phyloP scores from a whole-genome alignment of 208 protist genomes.

The Borovskyia barvae region DNA sequence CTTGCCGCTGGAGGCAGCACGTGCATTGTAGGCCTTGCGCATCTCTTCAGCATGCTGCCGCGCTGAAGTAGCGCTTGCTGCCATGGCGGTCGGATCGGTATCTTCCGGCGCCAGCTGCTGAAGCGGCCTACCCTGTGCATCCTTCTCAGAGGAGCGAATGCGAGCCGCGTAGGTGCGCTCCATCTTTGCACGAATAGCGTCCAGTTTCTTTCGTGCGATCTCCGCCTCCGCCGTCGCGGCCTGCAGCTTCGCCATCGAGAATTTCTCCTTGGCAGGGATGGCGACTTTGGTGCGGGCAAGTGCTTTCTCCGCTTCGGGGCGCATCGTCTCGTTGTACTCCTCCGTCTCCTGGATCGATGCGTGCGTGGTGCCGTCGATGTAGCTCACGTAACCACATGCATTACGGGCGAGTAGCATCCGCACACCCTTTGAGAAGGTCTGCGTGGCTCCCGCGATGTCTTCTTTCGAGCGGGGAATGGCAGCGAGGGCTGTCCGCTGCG shows the following conservation, averaged over 20 bases:
- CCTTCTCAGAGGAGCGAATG: slow-evolving; percentile 47
- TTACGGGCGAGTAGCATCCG: slow-evolving; percentile 29
- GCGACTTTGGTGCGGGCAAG: slow-evolving; percentile 23
- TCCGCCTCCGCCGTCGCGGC: slow-evolving; percentile 25
- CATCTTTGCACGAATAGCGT: slow-evolving; percentile 35
- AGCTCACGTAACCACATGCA: slow-evolving; percentile 50
- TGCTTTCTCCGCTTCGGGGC: slow-evolving; percentile 24
- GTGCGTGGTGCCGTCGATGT: slow-evolving; percentile 71
- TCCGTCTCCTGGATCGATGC: slow-evolving; percentile 22
- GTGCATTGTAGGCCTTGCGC: slow-evolving; percentile 50
- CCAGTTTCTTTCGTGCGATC: slow-evolving; percentile 53
- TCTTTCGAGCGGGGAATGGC: slow-evolving; percentile 26
- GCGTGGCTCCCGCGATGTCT: slow-evolving; percentile 32
- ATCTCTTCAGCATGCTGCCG: slow-evolving; percentile 18
- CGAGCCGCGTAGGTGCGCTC: slow-evolving; percentile 48
- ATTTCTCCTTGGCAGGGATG: slow-evolving; percentile 39
- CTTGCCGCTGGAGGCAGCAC: slow-evolving; percentile 24
- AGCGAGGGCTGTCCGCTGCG: slow-evolving; percentile 25
- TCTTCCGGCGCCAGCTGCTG: slow-evolving; percentile 31
- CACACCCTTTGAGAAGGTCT: slow-evolving; percentile 30
- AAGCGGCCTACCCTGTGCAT: slow-evolving; percentile 22
- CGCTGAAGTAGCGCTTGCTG: slow-evolving; percentile 23
- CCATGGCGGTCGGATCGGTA: slow-evolving; percentile 27
- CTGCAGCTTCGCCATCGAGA: slow-evolving; percentile 30
- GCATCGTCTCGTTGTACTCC: slow-evolving; percentile 42